A percentile compares a stretch with the other conserved stretches of the same genome.
Conservation (phyloP, 2,329 filamentous ascomycete genomes). For the Sarocladium kiliense region DNA sequence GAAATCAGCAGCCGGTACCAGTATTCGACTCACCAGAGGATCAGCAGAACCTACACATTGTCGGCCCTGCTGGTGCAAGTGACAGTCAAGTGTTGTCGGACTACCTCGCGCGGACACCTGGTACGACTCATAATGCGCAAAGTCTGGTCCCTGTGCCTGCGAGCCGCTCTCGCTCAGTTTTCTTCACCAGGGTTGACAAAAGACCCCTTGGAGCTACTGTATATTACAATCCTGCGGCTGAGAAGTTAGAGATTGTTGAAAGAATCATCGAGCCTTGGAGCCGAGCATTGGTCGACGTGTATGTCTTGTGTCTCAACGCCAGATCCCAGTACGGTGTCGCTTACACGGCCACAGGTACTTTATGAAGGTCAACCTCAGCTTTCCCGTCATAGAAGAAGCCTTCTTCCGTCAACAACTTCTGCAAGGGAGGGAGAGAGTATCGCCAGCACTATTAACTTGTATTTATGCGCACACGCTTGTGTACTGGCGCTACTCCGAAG, state of each 20-base stretch:
- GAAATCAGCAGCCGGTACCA: neutral
- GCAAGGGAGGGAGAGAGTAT: constrained; percentile 40
- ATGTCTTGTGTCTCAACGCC: constrained; percentile 14
- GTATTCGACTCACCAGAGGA: constrained; percentile 26
- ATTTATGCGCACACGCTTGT: constrained; percentile 53
- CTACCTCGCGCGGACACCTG: constrained; percentile 39
- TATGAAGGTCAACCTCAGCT: constrained; percentile 39
- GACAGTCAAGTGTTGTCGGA: constrained; percentile 58
- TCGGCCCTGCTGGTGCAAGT: constrained; percentile 53
- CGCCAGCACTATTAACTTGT: constrained; percentile 50
- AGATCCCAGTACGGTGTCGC: too few species aligned
- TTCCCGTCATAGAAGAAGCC: constrained; percentile 24
- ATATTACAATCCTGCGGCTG: constrained; percentile 31
- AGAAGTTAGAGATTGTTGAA: constrained; percentile 51
- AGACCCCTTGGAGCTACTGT: constrained; percentile 36
- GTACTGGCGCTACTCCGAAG: constrained; percentile 49
- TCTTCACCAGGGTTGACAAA: constrained; percentile 42
- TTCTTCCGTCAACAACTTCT: constrained; percentile 45
- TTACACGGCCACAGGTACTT: constrained; percentile 39
- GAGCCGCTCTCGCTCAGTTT: constrained; percentile 30
- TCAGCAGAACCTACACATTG: constrained; percentile 45
- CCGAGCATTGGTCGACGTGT: constrained; percentile 44
- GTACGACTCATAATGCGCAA: constrained; percentile 21
- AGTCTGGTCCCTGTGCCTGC: constrained; percentile 25
- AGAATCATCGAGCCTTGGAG: constrained; percentile 52